phyloP scores from a whole-genome alignment of 1,284 basidiomycete species.

The Cryptococcus hybrid region DNA sequence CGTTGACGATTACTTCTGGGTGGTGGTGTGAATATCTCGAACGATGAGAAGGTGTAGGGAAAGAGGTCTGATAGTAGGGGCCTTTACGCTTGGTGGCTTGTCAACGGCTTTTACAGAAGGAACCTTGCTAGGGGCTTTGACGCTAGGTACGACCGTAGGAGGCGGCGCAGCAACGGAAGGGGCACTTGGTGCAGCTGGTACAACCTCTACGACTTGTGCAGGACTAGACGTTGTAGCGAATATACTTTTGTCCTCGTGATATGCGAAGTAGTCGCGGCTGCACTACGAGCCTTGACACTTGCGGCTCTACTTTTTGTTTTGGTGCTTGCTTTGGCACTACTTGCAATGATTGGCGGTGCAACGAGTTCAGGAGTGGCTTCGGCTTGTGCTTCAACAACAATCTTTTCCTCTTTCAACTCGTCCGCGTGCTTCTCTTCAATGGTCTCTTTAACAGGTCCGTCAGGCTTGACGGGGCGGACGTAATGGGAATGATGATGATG shows the following conservation, averaged over 20 bases:
- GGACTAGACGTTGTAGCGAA: too few species aligned
- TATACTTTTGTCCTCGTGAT: too few species aligned
- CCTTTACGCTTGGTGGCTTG: conserved; percentile 14
- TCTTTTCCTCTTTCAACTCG: not conserved
- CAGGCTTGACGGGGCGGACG: conserved; percentile 13
- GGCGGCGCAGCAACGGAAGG: not conserved
- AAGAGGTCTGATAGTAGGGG: conserved; percentile 6
- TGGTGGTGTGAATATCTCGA: conserved; percentile 18
- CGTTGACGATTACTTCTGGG: conserved; percentile 23
- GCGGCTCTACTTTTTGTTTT: conserved; percentile 1
- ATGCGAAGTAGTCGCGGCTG: too few species aligned
- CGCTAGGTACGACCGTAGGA: too few species aligned
- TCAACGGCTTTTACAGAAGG: conserved; percentile 7
- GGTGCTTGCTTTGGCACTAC: not conserved
- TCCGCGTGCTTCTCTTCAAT: not conserved
- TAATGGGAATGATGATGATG: conserved; percentile 23
- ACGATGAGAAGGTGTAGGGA: conserved; percentile 22
- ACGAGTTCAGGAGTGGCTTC: not conserved
- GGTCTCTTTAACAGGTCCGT: conserved; percentile 7
- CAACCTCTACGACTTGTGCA: not conserved
- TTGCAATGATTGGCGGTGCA: not conserved
- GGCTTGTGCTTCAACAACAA: conserved; percentile 3
- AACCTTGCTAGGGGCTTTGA: not conserved
- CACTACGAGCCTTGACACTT: too few species aligned
- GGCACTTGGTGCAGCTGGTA: not conserved